These are phyloP conservation scores for Epichloe baconii DNA, from an alignment of 2,329 filamentous ascomycete species.

Conservation along the genomic window DNA sequence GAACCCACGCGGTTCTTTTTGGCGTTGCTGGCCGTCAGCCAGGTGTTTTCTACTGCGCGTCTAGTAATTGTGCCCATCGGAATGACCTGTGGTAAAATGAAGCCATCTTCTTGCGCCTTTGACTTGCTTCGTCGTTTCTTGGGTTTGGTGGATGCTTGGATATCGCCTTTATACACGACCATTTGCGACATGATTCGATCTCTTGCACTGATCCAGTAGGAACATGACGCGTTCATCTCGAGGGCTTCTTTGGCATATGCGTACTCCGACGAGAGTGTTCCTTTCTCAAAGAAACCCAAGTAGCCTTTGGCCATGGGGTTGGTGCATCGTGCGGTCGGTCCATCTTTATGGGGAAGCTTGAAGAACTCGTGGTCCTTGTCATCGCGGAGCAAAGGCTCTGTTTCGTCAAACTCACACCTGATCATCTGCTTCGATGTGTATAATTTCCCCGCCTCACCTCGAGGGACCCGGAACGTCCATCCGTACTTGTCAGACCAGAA, in stretches of 20 bases:
- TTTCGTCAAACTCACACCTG: conserved; percentile 68
- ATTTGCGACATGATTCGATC: conserved; percentile 92
- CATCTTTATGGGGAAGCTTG: conserved; percentile 94
- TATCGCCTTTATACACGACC: conserved; percentile 71
- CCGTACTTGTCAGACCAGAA: conserved; percentile 89
- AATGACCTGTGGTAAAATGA: conserved; percentile 88
- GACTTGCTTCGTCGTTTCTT: conserved; percentile 7
- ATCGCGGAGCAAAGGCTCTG: conserved; percentile 48
- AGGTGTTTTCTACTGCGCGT: conserved; percentile 91
- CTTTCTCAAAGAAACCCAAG: conserved; percentile 79
- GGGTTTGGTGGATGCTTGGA: conserved; percentile 9
- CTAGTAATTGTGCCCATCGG: conserved; percentile 97
- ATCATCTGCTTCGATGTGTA: conserved; percentile 62
- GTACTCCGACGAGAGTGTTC: conserved; percentile 75
- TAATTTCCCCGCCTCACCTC: conserved; percentile 38
- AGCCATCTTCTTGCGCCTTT: conserved; percentile 37
- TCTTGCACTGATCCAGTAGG: conserved; percentile 95
- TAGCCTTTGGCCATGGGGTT: conserved; percentile 90
- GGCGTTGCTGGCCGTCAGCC: conserved; percentile 94
- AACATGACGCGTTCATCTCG: conserved; percentile 97
- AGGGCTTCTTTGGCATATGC: conserved; percentile 85
- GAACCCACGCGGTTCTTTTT: conserved; percentile 94
- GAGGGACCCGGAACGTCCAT: conserved; percentile 77
- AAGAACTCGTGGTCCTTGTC: conserved; percentile 62
- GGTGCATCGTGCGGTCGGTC: conserved; percentile 68